Evolutionary conservation across 139 green algal species (phyloP), one percentile per base, ranked within the genome.

Genomic region (Mesostigma viride): DNA sequence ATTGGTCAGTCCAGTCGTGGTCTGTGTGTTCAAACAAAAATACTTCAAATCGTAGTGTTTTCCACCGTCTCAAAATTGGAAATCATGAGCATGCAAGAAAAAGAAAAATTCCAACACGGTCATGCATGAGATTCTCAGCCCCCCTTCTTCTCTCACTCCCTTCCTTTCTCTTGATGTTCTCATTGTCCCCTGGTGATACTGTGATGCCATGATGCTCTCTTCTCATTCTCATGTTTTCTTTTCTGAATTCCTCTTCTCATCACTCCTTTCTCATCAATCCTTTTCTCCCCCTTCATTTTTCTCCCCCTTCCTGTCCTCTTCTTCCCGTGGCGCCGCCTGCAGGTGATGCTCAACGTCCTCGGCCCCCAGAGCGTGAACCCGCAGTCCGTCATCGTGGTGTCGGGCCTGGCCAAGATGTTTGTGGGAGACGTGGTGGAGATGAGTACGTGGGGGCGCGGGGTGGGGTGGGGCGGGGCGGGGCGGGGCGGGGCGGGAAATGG

Each of bases 371-470:
- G 20, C 8, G 70, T 76, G 27, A 73, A 14, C 46, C 46, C 36
- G 20, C 70, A 59, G 27, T 26, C 79, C 22, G 31, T 60, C 31
- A 77, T 77, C 17, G 70, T 77, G 6, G 79, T 77, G 70, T 74
- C 68, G 28, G 70, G 70, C 67, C 76, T 77, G 5, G 69, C 70
- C 17, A 77, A 77, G 59, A 32, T 77, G 20, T 80, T 77, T 28
- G 70, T 77, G 57, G 70, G 70, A 20, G 70, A 77, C n/a, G 34
- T 77, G 3, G 70, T 77, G 27, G 70, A 77, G 56, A 77, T 35
- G 28, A 70, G 69, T 75, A 30, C n/a, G n/a, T n/a, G n/a, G n/a
- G n/a, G n/a, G n/a, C n/a, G n/a, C n/a, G n/a, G n/a, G n/a, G n/a
- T n/a, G n/a, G n/a, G n/a, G n/a, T n/a, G n/a, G n/a, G n/a, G n/a